A percentile compares a stretch with the other conserved stretches of the same genome.
Conservation (phyloP, 2,329 filamentous ascomycete species). For the Dactylellina parvicollis region DNA sequence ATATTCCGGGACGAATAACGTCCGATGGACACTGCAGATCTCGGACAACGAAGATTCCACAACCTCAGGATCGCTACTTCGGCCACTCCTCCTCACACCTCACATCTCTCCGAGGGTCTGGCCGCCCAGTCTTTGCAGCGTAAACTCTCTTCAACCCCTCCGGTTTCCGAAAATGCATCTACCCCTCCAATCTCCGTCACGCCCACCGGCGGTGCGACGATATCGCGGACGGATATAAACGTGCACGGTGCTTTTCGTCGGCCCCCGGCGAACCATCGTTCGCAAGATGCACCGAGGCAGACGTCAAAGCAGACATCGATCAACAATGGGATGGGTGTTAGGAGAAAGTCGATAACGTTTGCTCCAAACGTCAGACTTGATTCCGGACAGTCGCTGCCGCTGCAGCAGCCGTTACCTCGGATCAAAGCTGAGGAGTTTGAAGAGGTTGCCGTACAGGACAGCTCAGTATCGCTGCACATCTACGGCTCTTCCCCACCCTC, state of each 20-base stretch:
- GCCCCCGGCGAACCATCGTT: slow-evolving; percentile 2
- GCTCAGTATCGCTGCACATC: slow-evolving; percentile 37
- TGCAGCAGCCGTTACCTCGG: slow-evolving; percentile 54
- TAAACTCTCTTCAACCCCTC: slow-evolving; percentile 48
- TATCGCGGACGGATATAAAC: slow-evolving; percentile 45
- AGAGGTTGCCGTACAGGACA: slow-evolving; percentile 20
- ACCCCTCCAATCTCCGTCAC: slow-evolving; percentile 51
- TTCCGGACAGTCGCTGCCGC: slow-evolving; percentile 54
- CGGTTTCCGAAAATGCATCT: slow-evolving; percentile 51
- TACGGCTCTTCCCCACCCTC: slow-evolving; percentile 46
- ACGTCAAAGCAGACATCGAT: too few species aligned
- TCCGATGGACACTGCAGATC: slow-evolving; percentile 52
- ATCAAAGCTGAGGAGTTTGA: slow-evolving; percentile 40
- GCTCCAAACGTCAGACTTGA: slow-evolving; percentile 57
- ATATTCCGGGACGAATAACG: slow-evolving; percentile 42
- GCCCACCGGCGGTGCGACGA: slow-evolving; percentile 36
- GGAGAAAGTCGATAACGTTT: slow-evolving; percentile 58
- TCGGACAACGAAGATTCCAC: slow-evolving; percentile 48
- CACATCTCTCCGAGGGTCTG: slow-evolving; percentile 43
- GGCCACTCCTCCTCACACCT: slow-evolving; percentile 41
- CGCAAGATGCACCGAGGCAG: slow-evolving; percentile 34
- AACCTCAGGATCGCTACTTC: slow-evolving; percentile 34
- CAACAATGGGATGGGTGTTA: slow-evolving; percentile 48
- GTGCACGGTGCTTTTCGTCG: slow-evolving; percentile 41
- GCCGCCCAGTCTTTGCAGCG: slow-evolving; percentile 51